Base-by-base conservation (phyloP, 768 basidiomycete genomes). In the Piloderma croceum region DNA sequence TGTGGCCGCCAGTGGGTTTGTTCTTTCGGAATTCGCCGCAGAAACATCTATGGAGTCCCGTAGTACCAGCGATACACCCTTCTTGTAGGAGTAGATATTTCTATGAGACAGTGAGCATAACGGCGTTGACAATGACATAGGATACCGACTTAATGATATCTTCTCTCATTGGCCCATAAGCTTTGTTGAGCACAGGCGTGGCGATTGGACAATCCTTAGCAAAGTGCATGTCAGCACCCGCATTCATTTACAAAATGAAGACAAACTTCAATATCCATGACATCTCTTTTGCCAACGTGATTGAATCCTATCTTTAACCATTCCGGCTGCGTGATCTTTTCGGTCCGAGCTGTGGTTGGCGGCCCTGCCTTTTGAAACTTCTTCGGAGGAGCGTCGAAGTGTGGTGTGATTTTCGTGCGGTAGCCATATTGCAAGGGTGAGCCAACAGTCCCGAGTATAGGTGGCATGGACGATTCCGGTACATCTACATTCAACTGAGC, bases 401-500 rank as follows among this genome's bases (percentile, higher is more conserved):
- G 96, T 0, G 96, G 96, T 0, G 96, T 97, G 39, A 99, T 81
- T 65, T 99, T 99, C 2, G 96, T 99, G 23, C 94, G 79, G 59
- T 99, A 99, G 38, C 73, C 77, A 58, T 94, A 97, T 39, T 93
- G 80, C 36, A 88, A 68, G 0, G 94, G 96, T 0, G 89, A 91
- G n/a, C 79, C 75, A 6, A 91, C 79, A 1, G 92, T 96, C 1
- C 79, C 62, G 27, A 73, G 71, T 15, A 91, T 79, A 0, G 59
- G 38, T 6, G 94, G 92, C 2, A 94, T 63, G 0, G 67, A 59
- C 0, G 71, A 56, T 3, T 70, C 53, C 3, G 76, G 61, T 1
- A 96, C 68, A 20, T 70, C 85, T 83, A n/a, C n/a, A 45, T 13
- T 15, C 9, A 13, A 19, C 4, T 32, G 17, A 24, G 22, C 44